Conservation (phyloP, 1,139 yeast species). For the Candida pseudoviswanathii region DNA sequence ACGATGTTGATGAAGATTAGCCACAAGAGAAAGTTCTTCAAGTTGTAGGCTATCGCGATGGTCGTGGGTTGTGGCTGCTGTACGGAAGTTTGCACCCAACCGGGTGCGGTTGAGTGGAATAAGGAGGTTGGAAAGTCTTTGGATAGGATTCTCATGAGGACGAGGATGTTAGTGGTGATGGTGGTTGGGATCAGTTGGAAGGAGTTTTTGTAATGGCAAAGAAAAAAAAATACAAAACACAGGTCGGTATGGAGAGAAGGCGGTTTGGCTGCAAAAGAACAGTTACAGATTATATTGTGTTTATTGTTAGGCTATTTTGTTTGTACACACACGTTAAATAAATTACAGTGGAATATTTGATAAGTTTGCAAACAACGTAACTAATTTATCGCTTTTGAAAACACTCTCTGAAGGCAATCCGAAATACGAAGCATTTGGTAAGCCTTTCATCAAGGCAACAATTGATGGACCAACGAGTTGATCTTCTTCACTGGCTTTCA, state of each 20-base stretch:
- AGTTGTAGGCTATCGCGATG: constrained; percentile 4
- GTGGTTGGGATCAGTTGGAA: background rate
- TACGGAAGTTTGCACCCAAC: constrained; percentile 8
- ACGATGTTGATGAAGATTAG: constrained; percentile 11
- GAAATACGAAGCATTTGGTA: constrained; percentile 54
- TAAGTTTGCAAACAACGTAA: constrained; percentile 41
- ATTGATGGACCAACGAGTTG: constrained; percentile 55
- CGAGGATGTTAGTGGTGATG: background rate
- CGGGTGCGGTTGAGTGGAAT: constrained; percentile 9
- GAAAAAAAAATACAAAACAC: background rate
- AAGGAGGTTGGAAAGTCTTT: constrained; percentile 11
- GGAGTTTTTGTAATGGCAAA: background rate
- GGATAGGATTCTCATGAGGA: constrained; percentile 8
- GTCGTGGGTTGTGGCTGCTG: constrained; percentile 2
- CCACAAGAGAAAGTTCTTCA: constrained; percentile 13
- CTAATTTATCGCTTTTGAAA: constrained; percentile 43
- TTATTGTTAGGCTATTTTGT: background rate
- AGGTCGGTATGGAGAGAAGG: background rate
- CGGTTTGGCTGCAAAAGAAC: constrained; percentile 2
- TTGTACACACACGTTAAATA: background rate
- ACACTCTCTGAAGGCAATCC: constrained; percentile 44
- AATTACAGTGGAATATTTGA: constrained; percentile 28
- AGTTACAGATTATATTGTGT: background rate
- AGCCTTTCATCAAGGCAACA: constrained; percentile 51
- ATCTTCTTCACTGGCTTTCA: constrained; percentile 16